phyloP scores from a whole-genome alignment of 1,284 basidiomycete species.

The Sanghuangporus weigelae region DNA sequence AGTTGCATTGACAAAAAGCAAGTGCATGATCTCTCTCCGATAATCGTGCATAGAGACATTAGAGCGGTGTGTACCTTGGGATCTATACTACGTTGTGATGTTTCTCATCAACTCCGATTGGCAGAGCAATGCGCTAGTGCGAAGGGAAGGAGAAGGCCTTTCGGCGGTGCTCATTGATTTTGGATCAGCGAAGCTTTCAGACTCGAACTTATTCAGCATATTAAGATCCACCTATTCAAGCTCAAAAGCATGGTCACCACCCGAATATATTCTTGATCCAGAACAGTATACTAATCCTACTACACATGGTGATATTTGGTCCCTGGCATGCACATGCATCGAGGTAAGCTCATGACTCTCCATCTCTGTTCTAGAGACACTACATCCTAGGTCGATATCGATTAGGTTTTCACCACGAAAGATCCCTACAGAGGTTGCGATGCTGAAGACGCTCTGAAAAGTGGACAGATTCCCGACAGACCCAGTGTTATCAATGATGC shows the following conservation, averaged over 20 bases:
- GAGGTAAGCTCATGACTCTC: not conserved
- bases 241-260: not conserved
- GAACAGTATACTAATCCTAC: not conserved
- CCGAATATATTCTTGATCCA: not conserved
- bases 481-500: too few relatives aligned
- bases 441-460: too few relatives aligned
- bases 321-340: conserved; percentile 1
- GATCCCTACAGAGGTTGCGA: too few relatives aligned
- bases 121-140: not conserved
- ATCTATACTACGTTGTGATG: not conserved
- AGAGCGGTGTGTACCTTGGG: not conserved
- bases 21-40: not conserved
- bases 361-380: too few relatives aligned
- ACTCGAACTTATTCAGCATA: not conserved
- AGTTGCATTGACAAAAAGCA: not conserved
- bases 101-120: not conserved
- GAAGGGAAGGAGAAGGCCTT: not conserved
- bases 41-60: conserved; percentile 4
- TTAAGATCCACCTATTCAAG: not conserved
- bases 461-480: too few relatives aligned
- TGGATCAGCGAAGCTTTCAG: conserved; percentile 5
- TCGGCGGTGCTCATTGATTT: not conserved
- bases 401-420: too few relatives aligned
- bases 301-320: conserved; percentile 8
- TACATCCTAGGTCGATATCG: too few relatives aligned